Conservation (phyloP, 169 alveolate genomes). For the Eimeria acervulina region DNA sequence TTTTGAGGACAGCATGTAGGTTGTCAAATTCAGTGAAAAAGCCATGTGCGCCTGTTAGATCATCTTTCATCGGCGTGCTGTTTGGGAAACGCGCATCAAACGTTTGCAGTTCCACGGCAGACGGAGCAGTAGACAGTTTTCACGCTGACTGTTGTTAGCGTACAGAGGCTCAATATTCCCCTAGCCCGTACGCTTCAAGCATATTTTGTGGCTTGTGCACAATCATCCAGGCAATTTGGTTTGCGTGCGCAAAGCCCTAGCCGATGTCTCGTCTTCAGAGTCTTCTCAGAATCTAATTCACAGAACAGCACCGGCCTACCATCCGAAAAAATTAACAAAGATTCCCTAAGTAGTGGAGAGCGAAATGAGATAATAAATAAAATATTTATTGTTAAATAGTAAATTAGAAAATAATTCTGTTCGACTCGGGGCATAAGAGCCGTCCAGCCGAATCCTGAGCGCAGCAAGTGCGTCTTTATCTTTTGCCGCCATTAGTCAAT, state of each 20-base stretch:
- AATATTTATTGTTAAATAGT: too few species aligned
- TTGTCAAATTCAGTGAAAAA: neutral
- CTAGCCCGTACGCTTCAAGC: neutral
- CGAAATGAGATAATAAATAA: too few species aligned
- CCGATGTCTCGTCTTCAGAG: too few species aligned
- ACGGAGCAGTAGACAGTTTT: neutral
- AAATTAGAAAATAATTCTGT: too few species aligned
- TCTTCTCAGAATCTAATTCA: neutral
- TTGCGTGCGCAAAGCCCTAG: neutral
- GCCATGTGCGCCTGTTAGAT: neutral
- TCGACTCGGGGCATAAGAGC: too few species aligned
- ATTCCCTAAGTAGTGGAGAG: too few species aligned
- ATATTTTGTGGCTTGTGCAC: neutral
- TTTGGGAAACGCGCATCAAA: neutral
- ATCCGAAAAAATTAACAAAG: too few species aligned
- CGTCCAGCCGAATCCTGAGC: neutral
- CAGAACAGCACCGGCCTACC: too few species aligned
- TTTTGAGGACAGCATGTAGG: neutral
- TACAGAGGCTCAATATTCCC: neutral
- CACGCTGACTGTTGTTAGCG: neutral
- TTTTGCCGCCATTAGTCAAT: too few species aligned
- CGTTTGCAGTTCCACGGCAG: neutral
- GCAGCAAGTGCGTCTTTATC: slow-evolving; percentile 20
- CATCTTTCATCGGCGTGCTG: neutral
- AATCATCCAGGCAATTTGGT: neutral